Conservation (phyloP, 2,329 filamentous ascomycete species). For the Sclerotinia trifoliorum region DNA sequence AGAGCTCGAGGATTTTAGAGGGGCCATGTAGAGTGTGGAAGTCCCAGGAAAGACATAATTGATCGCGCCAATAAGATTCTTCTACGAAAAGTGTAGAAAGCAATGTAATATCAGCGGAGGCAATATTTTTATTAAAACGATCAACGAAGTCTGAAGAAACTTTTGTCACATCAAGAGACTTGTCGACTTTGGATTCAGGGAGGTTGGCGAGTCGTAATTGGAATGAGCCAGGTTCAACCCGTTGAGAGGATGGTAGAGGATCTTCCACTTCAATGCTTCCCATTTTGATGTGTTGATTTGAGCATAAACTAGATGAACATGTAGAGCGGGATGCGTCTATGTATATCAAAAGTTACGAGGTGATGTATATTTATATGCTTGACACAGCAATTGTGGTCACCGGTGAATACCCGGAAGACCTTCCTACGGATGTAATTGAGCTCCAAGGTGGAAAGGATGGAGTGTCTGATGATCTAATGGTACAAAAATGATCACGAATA, state of each 20-base stretch:
- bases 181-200: slow-evolving; percentile 22
- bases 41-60: slow-evolving; percentile 56
- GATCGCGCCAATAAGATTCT: slow-evolving; percentile 58
- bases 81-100: slow-evolving; percentile 45
- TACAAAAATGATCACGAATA: background rate
- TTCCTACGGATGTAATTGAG: background rate
- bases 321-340: background rate
- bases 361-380: background rate
- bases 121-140: slow-evolving; percentile 43
- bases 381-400: too few relatives aligned
- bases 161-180: slow-evolving; percentile 25
- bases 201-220: slow-evolving; percentile 29
- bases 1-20: slow-evolving; percentile 39
- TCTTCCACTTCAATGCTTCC: slow-evolving; percentile 25
- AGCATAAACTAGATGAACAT: background rate
- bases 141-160: slow-evolving; percentile 27
- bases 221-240: slow-evolving; percentile 35
- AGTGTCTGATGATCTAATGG: background rate
- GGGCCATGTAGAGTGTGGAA: slow-evolving; percentile 52
- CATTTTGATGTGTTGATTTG: slow-evolving; percentile 26
- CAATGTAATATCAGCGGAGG: slow-evolving; percentile 40
- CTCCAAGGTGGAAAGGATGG: too few relatives aligned
- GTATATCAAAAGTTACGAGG: background rate
- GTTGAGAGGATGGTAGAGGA: slow-evolving; percentile 27
- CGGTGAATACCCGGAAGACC: background rate